A percentile compares a stretch with the other conserved stretches of the same genome.
Evolutionary conservation across 768 basidiomycete genomes (phyloP).

Genomic region (Phallus indusiatus): DNA sequence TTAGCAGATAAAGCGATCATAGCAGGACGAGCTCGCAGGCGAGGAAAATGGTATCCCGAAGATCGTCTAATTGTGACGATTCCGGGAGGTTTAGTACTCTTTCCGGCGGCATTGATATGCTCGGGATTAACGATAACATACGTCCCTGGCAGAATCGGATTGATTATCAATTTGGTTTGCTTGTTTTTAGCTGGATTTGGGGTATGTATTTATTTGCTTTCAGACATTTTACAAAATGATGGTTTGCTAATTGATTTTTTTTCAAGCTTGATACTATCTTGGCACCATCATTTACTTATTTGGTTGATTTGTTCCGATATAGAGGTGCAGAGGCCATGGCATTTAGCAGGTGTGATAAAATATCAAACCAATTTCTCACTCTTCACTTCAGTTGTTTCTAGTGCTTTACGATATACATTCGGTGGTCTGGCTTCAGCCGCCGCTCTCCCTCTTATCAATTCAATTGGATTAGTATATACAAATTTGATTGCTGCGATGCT

Average conservation of each 20-base stretch:
- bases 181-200: constrained; percentile 59
- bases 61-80: constrained; percentile 51
- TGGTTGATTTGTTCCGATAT: constrained; percentile 48
- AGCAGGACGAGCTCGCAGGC: constrained; percentile 37
- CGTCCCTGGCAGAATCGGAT: constrained; percentile 39
- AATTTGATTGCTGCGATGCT: constrained; percentile 37
- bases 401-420: constrained; percentile 38
- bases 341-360: constrained; percentile 33
- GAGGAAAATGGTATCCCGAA: constrained; percentile 57
- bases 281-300: constrained; percentile 45
- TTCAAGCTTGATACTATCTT: constrained; percentile 18
- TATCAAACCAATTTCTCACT: neutral
- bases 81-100: constrained; percentile 35
- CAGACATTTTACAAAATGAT: neutral
- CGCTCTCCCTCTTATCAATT: constrained; percentile 45
- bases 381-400: constrained; percentile 13
- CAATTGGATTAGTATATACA: constrained; percentile 41
- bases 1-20: constrained; percentile 48
- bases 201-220: constrained; percentile 29
- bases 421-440: constrained; percentile 33
- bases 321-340: constrained; percentile 58
- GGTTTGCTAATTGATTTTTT: neutral
- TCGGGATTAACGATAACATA: constrained; percentile 44
- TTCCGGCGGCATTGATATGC: constrained; percentile 41
- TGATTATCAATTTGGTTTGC: constrained; percentile 43